Percentiles rank a stretch among this genome's conserved stretches.
Conservation (phyloP, 2,329 filamentous ascomycete species). For the Paecilomyces dactylethromorphus region DNA sequence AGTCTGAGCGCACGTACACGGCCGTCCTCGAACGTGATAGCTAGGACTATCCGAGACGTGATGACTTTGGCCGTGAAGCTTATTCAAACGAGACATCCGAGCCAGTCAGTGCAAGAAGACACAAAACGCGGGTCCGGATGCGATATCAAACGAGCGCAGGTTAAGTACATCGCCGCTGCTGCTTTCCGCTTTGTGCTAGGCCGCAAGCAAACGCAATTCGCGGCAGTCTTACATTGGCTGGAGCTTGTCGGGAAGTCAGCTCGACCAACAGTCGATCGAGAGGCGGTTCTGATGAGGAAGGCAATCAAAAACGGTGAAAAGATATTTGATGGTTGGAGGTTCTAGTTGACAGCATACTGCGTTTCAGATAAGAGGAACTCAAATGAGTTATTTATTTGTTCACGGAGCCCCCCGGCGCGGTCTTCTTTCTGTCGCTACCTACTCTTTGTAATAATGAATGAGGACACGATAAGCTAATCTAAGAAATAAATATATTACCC, state of each 20-base stretch:
- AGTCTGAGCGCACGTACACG: constrained; percentile 50
- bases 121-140: constrained; percentile 43
- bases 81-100: constrained; percentile 49
- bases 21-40: constrained; percentile 56
- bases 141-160: constrained; percentile 54
- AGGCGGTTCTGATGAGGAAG: constrained; percentile 24
- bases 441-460: no score
- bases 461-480: no score
- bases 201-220: constrained; percentile 65
- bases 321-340: constrained; percentile 31
- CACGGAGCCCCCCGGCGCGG: not conserved
- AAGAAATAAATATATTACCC: no score
- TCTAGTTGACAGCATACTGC: constrained; percentile 8
- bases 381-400: not conserved
- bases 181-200: constrained; percentile 65
- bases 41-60: constrained; percentile 58
- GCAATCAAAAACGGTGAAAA: constrained; percentile 26
- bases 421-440: not conserved
- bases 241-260: constrained; percentile 40
- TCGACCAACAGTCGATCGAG: constrained; percentile 26
- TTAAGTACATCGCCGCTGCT: constrained; percentile 57
- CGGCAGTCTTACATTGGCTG: constrained; percentile 62
- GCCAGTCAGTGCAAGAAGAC: not conserved
- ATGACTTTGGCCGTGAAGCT: constrained; percentile 59
- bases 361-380: not conserved